phyloP scores from a whole-genome alignment of 331 rosid genomes.

The Erythrophleum ivorense region DNA sequence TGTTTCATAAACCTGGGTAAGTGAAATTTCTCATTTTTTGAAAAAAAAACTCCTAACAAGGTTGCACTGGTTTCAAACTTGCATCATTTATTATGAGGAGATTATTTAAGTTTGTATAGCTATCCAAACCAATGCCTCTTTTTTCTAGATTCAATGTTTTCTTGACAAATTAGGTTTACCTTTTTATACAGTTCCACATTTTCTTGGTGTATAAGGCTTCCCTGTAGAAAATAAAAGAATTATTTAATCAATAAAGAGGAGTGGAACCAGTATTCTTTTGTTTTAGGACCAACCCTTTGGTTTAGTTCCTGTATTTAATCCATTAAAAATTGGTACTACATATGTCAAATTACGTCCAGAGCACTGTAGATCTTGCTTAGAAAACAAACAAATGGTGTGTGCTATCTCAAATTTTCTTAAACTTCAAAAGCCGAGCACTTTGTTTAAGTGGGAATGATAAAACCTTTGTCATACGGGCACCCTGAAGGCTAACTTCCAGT shows the following conservation, averaged over 20 bases:
- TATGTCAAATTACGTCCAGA: slow-evolving; percentile 39
- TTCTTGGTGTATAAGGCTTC: slow-evolving; percentile 76
- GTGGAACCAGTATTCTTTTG: slow-evolving; percentile 30
- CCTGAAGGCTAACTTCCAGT: slow-evolving; percentile 76
- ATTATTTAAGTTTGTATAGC: slow-evolving; percentile 37
- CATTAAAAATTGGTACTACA: slow-evolving; percentile 84
- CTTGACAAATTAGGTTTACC: slow-evolving; percentile 70
- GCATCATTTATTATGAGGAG: slow-evolving; percentile 24
- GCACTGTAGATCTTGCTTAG: slow-evolving; percentile 6
- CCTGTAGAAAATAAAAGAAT: slow-evolving; percentile 54
- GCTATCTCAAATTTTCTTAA: neutral
- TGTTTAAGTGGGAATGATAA: neutral
- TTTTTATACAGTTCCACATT: slow-evolving; percentile 71
- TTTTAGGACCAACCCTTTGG: slow-evolving; percentile 69
- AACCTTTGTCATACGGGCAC: slow-evolving; percentile 89
- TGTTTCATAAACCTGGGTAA: slow-evolving; percentile 78
- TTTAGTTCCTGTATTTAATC: slow-evolving; percentile 88
- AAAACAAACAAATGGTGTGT: neutral
- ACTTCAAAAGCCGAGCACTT: slow-evolving; percentile 22
- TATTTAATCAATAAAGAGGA: slow-evolving; percentile 21
- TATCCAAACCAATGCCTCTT: slow-evolving; percentile 51
- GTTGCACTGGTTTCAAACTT: slow-evolving; percentile 27
- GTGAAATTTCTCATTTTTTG: slow-evolving; percentile 43
- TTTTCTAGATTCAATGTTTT: slow-evolving; percentile 64
- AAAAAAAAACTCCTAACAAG: slow-evolving; percentile 39